A percentile compares a stretch with the other conserved stretches of the same genome.
These are phyloP conservation scores for Ensete ventricosum DNA, from an alignment of 176 grass and related monocot species.

Conservation along the genomic window DNA sequence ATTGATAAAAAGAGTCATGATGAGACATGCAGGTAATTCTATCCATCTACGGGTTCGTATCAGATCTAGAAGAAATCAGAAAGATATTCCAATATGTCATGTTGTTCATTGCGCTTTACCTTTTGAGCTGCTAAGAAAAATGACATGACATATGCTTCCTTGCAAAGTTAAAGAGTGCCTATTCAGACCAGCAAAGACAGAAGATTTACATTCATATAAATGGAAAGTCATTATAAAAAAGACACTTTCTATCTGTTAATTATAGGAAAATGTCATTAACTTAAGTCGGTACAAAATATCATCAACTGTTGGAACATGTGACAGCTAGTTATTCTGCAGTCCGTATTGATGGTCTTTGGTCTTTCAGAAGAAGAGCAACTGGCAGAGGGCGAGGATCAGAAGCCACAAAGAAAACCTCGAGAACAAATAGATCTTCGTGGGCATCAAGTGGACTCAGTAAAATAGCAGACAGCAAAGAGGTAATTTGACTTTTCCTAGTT, in stretches of 20 bases:
- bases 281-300: too few relatives aligned
- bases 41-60: background rate
- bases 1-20: constrained; percentile 60
- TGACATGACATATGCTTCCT: background rate
- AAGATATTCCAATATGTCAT: too few relatives aligned
- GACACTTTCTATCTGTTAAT: too few relatives aligned
- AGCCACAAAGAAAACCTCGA: constrained; percentile 48
- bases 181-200: background rate
- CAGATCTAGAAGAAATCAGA: too few relatives aligned
- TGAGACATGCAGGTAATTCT: constrained; percentile 39
- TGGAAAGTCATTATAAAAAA: too few relatives aligned
- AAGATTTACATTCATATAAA: background rate
- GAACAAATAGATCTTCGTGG: constrained; percentile 26
- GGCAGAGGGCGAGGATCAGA: constrained; percentile 44
- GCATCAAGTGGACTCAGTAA: constrained; percentile 29
- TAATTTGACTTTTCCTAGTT: constrained; percentile 13
- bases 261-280: too few relatives aligned
- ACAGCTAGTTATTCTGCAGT: background rate
- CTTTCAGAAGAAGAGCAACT: constrained; percentile 45
- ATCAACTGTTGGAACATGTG: too few relatives aligned
- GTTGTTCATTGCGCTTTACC: background rate
- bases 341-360: background rate
- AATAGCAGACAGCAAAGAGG: constrained; percentile 26
- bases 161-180: background rate
- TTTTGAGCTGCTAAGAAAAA: background rate